Evolutionary conservation across 2,329 filamentous ascomycete genomes (phyloP), one percentile per base, ranked within the genome.

Genomic region (Ophiostoma himal-ulmi): DNA sequence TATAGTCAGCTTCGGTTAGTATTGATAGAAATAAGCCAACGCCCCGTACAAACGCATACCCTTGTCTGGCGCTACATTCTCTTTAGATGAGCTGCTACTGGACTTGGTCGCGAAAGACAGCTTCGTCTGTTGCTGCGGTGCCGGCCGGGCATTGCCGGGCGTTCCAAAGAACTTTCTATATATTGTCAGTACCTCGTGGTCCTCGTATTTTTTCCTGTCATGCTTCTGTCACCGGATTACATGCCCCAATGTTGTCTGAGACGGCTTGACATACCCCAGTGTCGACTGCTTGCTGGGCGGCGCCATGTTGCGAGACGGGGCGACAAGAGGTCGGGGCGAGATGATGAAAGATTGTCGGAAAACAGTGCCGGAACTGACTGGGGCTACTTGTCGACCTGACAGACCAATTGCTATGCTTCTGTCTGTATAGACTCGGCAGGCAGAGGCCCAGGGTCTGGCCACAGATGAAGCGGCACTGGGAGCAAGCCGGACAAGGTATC

Each of bases 121-220:
- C 75, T 89, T 95, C 0, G 91, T 90, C 79, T 97, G 93, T 78
- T 93, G 90, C 52, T 85, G 84, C 14, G 88, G 86, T 30, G 70
- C 62, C 0, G 85, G 79, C 74, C 85, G 86, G 5, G 84, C 79
- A 68, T 88, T 89, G 75, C 87, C 87, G 36, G 85, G 83, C 60
- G 87, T 85, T 26, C 88, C 88, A 77, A 97, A 96, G 82, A 97
- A 97, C 78, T 94, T 95, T 73, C 94, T 98, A 74, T 6, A 65
- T 8, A n/a, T 5, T 39, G 72, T 76, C 71, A 75, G 73, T 67
- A 36, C 13, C 2, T 17, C 10, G 17, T 10, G 10, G 11, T 6
- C 4, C 22, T 39, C 8, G 30, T 14, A 13, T 30, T 20, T 64
- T 22, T 65, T 64, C 26, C 26, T 64, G 11, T 17, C 8, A 41